Conservation (phyloP, 345 rosid species). For the Salix viminalis region DNA sequence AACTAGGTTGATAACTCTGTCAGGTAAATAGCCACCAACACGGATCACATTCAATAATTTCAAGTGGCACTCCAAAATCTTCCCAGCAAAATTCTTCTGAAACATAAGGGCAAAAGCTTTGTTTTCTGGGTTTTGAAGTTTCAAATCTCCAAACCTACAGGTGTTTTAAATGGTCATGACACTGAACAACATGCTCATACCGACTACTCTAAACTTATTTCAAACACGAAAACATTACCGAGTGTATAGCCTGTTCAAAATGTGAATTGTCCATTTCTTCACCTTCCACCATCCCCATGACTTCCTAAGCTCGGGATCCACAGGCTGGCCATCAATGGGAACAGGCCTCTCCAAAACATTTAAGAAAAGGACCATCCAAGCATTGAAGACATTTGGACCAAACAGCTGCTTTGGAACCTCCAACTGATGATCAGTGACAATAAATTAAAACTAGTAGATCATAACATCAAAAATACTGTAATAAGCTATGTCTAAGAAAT, state of each 20-base stretch:
- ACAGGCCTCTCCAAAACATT: slow-evolving; percentile 86
- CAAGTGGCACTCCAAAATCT: slow-evolving; percentile 88
- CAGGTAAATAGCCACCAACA: slow-evolving; percentile 90
- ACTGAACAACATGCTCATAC: background rate
- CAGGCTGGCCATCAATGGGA: slow-evolving; percentile 91
- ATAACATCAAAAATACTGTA: background rate
- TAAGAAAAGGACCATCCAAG: slow-evolving; percentile 94
- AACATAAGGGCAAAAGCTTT: slow-evolving; percentile 86
- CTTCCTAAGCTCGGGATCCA: slow-evolving; percentile 82
- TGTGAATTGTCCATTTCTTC: slow-evolving; percentile 99
- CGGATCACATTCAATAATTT: slow-evolving; percentile 74
- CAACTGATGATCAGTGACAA: slow-evolving; percentile 45
- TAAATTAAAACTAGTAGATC: background rate
- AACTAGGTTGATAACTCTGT: slow-evolving; percentile 88
- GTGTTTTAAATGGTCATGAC: slow-evolving; percentile 3
- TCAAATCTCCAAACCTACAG: slow-evolving; percentile 91
- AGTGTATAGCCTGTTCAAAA: slow-evolving; percentile 85
- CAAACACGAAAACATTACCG: slow-evolving; percentile 40
- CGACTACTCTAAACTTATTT: background rate
- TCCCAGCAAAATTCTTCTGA: slow-evolving; percentile 89
- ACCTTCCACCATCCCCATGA: slow-evolving; percentile 99
- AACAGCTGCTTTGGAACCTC: slow-evolving; percentile 87
- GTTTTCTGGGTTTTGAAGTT: slow-evolving; percentile 77
- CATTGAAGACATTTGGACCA: slow-evolving; percentile 74
- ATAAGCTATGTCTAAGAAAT: background rate